Evolutionary conservation across 129 eudicot genomes (phyloP).

Genomic region (Artemisia argyi): DNA sequence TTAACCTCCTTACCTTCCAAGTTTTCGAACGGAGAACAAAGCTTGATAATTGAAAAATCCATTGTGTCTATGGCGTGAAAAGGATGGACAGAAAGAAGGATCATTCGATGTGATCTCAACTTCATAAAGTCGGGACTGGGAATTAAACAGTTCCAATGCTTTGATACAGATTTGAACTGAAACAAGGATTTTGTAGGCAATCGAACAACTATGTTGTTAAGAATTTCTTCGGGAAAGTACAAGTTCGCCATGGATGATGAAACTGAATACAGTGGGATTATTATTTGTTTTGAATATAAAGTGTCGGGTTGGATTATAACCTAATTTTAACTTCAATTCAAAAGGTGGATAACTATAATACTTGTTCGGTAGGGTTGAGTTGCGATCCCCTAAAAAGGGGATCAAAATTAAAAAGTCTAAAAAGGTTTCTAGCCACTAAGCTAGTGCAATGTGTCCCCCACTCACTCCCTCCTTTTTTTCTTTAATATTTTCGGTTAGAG

Average conservation of each 20-base stretch:
- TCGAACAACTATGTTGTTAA: background rate
- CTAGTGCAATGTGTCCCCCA: too few relatives aligned
- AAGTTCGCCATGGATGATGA: background rate
- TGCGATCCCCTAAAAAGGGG: too few relatives aligned
- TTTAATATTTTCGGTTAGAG: too few relatives aligned
- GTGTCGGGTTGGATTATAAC: too few relatives aligned
- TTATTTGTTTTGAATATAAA: too few relatives aligned
- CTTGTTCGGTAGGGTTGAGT: too few relatives aligned
- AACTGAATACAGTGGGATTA: too few relatives aligned
- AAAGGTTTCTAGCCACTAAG: too few relatives aligned
- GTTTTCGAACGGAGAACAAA: background rate
- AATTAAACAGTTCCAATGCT: conserved; percentile 4
- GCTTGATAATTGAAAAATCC: background rate
- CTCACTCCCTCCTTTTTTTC: too few relatives aligned
- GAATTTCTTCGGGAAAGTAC: conserved; percentile 41
- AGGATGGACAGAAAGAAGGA: background rate
- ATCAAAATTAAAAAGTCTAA: too few relatives aligned
- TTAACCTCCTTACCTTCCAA: background rate
- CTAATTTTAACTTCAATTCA: too few relatives aligned
- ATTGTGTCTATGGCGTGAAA: background rate
- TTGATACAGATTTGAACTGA: background rate
- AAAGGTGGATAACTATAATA: too few relatives aligned
- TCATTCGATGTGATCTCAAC: conserved; percentile 11
- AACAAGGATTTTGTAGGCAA: background rate
- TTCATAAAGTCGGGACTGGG: background rate